These are phyloP conservation scores for Udeniomyces megalosporus DNA, from an alignment of 768 basidiomycete species.

Conservation along the genomic window DNA sequence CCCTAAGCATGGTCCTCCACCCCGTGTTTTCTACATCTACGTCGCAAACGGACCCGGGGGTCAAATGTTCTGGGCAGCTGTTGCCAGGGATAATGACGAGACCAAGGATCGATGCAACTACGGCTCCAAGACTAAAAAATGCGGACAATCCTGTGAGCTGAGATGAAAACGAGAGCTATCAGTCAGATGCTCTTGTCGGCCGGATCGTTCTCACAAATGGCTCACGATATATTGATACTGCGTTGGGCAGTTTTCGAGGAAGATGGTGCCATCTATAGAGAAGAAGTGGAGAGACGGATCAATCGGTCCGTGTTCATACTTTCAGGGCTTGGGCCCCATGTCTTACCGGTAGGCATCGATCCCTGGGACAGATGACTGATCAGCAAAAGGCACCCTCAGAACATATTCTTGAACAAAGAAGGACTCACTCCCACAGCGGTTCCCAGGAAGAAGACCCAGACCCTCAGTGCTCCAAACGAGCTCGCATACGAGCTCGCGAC, in stretches of 20 bases:
- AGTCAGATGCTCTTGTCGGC: not conserved
- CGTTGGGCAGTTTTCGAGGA: conserved; percentile 82
- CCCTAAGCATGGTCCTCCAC: conserved; percentile 70
- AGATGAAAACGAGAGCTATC: no score
- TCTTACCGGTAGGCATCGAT: conserved; percentile 93
- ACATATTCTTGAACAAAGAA: not conserved
- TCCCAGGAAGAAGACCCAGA: conserved; percentile 70
- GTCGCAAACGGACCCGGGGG: conserved; percentile 38
- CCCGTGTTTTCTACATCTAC: conserved; percentile 57
- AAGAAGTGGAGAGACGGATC: not conserved
- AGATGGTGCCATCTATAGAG: conserved; percentile 22
- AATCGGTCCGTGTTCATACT: not conserved
- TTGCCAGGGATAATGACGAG: conserved; percentile 57
- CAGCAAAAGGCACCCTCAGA: not conserved
- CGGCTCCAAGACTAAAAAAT: conserved; percentile 91
- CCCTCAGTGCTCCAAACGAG: conserved; percentile 52
- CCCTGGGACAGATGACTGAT: no score
- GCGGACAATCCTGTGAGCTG: conserved; percentile 68
- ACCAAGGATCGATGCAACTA: conserved; percentile 64
- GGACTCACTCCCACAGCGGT: conserved; percentile 74
- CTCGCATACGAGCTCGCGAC: conserved; percentile 43
- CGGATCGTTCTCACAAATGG: not conserved
- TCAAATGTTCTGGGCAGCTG: conserved; percentile 28
- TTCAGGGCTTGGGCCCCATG: conserved; percentile 23
- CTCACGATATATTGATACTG: conserved; percentile 63